Evolutionary conservation across 495 filamentous ascomycete genomes (phyloP).

Genomic region (Letharia columbiana): DNA sequence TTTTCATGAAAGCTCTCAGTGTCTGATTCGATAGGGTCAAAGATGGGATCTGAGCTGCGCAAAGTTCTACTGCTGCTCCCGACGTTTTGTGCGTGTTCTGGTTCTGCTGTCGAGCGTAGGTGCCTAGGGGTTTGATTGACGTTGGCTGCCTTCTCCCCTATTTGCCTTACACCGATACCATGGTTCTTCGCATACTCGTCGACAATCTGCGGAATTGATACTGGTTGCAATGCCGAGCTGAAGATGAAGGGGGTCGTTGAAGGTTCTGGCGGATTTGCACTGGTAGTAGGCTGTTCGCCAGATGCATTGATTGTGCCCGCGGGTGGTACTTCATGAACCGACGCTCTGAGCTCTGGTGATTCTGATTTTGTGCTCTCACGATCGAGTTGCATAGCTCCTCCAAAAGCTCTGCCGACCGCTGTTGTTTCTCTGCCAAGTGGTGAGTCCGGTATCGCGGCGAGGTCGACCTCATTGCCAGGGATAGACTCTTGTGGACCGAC

Average conservation of each 20-base stretch:
- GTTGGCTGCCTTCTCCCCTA: background rate
- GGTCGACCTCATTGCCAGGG: background rate
- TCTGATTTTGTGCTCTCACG: constrained; percentile 20
- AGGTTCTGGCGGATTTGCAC: too few relatives aligned
- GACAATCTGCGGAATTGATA: background rate
- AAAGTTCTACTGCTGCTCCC: background rate
- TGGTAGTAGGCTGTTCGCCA: background rate
- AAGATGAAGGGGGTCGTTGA: background rate
- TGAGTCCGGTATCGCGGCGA: constrained; percentile 20
- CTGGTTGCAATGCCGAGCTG: background rate
- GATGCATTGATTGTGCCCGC: background rate
- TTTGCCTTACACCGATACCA: background rate
- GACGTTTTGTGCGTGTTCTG: background rate
- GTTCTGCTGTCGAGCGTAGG: background rate
- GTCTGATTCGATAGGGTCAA: constrained; percentile 24
- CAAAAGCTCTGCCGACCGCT: background rate
- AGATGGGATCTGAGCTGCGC: constrained; percentile 5
- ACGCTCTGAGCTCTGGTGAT: constrained; percentile 20
- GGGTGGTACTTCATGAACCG: constrained; percentile 11
- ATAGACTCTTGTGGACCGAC: constrained; percentile 2
- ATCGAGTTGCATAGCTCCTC: background rate
- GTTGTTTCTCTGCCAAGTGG: constrained; percentile 11
- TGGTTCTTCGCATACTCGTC: background rate
- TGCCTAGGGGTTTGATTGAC: background rate
- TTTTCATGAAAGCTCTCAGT: constrained; percentile 16